Evolutionary conservation across 768 basidiomycete species (phyloP).

Genomic region (Lepiota subincarnata): DNA sequence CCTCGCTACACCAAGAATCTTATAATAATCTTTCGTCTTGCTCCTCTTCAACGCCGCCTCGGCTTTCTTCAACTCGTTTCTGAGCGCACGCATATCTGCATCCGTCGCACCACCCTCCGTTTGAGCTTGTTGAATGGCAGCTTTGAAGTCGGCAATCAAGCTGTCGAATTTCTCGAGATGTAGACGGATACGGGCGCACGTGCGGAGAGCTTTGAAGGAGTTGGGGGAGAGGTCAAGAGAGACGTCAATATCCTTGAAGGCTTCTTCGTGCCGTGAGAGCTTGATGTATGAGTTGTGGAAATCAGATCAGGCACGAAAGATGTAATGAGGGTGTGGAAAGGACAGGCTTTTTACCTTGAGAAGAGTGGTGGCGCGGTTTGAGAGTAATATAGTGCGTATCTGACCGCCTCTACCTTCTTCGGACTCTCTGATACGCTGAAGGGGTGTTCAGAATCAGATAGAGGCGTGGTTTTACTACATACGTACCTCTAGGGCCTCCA

Average conservation of each 20-base stretch:
- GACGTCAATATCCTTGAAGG: slow-evolving; percentile 64
- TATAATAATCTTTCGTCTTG: slow-evolving; percentile 89
- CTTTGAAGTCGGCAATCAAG: slow-evolving; percentile 70
- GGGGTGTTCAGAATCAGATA: no score
- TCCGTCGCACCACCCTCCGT: slow-evolving; percentile 54
- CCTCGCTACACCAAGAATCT: slow-evolving; percentile 63
- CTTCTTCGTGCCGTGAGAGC: slow-evolving; percentile 64
- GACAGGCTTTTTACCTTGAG: slow-evolving; percentile 64
- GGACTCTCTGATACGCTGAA: slow-evolving; percentile 61
- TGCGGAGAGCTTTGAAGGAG: slow-evolving; percentile 84
- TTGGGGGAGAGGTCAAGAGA: slow-evolving; percentile 59
- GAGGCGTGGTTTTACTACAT: no score
- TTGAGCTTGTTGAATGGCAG: slow-evolving; percentile 70
- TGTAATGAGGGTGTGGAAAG: neutral
- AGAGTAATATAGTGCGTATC: slow-evolving; percentile 74
- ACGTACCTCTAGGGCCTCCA: no score
- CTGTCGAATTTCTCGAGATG: slow-evolving; percentile 71
- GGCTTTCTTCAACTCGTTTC: slow-evolving; percentile 70
- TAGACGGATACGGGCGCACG: slow-evolving; percentile 76
- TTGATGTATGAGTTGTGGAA: slow-evolving; percentile 27
- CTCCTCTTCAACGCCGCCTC: slow-evolving; percentile 80
- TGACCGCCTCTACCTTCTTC: slow-evolving; percentile 78
- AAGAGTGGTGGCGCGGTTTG: slow-evolving; percentile 80
- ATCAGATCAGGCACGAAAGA: slow-evolving; percentile 7
- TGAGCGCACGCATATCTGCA: slow-evolving; percentile 58